Base-by-base conservation (phyloP, 352 stramenopile genomes). In the Phytophthora macrochlamydospora region DNA sequence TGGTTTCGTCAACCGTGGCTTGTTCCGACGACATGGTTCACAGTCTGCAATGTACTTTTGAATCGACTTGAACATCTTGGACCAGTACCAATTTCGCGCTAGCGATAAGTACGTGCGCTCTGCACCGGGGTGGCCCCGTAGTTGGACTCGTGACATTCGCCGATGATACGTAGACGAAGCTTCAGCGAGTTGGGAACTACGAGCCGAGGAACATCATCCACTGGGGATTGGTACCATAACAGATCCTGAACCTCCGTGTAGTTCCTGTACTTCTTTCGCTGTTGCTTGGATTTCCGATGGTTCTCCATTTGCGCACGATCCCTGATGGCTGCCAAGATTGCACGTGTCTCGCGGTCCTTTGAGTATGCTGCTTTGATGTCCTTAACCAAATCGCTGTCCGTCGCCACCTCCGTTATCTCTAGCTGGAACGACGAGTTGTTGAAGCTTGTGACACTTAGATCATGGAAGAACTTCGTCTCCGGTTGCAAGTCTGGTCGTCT, bases 11-110 rank as follows among this genome's bases (percentile, higher is more conserved):
- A 53, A 24, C 13, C 32, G 48, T 53, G 48, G 33, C 13, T 53
- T 53, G 24, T 53, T 53, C 11, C 48, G 48, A 7, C 48, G 48
- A 24, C 48, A 29, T 33, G 29, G 8, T 31, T 53, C 14, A 38
- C 48, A 53, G 48, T 53, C 32, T 11, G 8, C 48, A 13, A 53
- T 18, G n/a, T 35, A 53, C 48, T 38, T 13, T 31, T 53, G 48
- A 4, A 53, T 18, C 13, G 48, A 35, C 32, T 53, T 53, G 28
- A 53, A n/a, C 28, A 53, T 53, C 48, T 53, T 53, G 29, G 29
- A 28, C 48, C n/a, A 33, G 35, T 40, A 40, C 35, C 35, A 40
- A 40, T 40, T 6, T 40, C 32, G 28, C 7, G 13, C n/a, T 11
- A 32, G n/a, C 32, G 48, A 7, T 4, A 53, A n/a, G 48, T 53